Base-by-base conservation (phyloP, 1,284 basidiomycete genomes). In the Ganoderma boninense region DNA sequence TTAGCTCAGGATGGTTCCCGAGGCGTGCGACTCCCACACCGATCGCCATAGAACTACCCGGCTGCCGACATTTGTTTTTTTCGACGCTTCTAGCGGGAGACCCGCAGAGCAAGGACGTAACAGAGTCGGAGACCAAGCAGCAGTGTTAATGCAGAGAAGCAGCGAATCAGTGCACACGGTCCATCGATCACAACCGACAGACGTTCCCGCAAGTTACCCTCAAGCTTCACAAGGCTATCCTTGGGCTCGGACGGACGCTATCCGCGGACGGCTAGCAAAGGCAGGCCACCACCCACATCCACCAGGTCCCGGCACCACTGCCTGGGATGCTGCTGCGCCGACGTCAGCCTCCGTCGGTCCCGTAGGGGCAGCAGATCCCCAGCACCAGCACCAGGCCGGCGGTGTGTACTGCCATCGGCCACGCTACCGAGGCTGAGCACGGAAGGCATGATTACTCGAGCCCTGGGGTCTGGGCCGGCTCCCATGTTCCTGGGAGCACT, bases 401-500 rank as follows among this genome's bases (percentile, higher is more conserved):
- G 23, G n/a, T n/a, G n/a, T n/a, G 49, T 4, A 52, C 10, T 26
- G 20, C 32, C 14, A 18, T 7, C 8, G 40, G 14, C 57, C 20
- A 38, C 35, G 35, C 20, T 60, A 11, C 49, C 63, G 63, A 49
- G 26, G 54, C 49, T 46, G 63, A 54, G 23, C 11, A 4, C 46
- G 20, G 20, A 8, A n/a, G 23, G 23, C 23, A 32, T 26, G 49
- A 26, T 5, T 23, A 14, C 49, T 52, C 49, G 49, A 26, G 23
- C 23, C n/a, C 35, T 64, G 49, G 63, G 42, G 38, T 35, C 54
- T 42, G 64, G 42, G 32, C 38, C 14, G 16, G 26, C 40, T 65
- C 64, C 40, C 64, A 59, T 29, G 54, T 65, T 59, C 64, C 54
- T 65, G 64, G 23, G 64, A 65, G 54, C 38, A 18, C 49, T 43